A percentile compares a stretch with the other conserved stretches of the same genome.
Evolutionary conservation across 495 filamentous ascomycete genomes (phyloP).

Genomic region (Hapsidospora chrysogenum): DNA sequence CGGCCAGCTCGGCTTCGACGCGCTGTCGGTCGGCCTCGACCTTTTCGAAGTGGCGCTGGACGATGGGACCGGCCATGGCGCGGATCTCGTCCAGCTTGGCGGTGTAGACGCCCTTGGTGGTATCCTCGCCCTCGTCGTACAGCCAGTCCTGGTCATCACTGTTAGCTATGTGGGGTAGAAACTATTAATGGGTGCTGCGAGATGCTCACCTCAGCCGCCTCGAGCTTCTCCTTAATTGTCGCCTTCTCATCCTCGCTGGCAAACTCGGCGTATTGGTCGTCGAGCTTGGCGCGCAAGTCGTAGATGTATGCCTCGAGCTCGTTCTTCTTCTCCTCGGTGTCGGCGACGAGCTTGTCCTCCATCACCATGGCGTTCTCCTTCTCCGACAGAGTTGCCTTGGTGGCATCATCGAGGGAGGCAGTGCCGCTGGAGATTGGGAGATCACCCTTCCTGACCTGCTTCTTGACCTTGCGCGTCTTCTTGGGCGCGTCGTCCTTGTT

Average conservation of each 20-base stretch:
- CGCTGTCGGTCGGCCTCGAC: conserved; percentile 72
- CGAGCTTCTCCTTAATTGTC: conserved; percentile 65
- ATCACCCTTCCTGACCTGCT: conserved; percentile 96
- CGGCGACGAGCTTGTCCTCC: conserved; percentile 96
- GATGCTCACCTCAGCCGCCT: conserved; percentile 58
- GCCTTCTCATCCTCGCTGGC: conserved; percentile 85
- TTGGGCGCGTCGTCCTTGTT: conserved; percentile 59
- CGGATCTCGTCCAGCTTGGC: conserved; percentile 94
- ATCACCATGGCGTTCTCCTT: conserved; percentile 82
- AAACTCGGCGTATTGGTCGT: conserved; percentile 76
- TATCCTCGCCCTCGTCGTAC: conserved; percentile 92
- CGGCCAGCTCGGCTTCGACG: conserved; percentile 67
- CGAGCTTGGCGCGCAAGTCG: conserved; percentile 83
- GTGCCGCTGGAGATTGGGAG: conserved; percentile 76
- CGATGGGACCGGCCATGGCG: conserved; percentile 75
- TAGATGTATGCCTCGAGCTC: conserved; percentile 97
- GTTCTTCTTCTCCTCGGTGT: conserved; percentile 99
- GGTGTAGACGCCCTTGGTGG: conserved; percentile 83
- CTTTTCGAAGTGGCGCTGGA: conserved; percentile 91
- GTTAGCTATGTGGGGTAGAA: no score
- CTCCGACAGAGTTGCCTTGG: conserved; percentile 54
- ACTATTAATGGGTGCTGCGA: not conserved
- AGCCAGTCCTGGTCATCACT: conserved; percentile 66
- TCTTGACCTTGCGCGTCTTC: conserved; percentile 97
- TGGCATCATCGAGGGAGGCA: conserved; percentile 49